phyloP scores from a whole-genome alignment of 306 rosid genomes.

The Fragaria vesca region DNA sequence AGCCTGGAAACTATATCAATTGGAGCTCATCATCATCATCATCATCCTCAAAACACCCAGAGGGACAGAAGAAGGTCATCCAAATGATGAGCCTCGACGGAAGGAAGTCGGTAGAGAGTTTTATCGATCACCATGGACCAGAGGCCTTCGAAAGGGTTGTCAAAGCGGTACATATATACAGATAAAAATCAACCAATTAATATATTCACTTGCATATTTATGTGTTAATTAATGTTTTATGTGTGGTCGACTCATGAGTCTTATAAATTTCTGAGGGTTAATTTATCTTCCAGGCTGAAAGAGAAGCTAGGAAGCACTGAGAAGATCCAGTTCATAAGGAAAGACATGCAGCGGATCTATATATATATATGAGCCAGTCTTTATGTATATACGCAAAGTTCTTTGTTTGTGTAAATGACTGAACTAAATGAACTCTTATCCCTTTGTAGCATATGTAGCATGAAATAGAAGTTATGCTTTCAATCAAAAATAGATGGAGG shows the following conservation, averaged over 20 bases:
- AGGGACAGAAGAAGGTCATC: conserved; percentile 56
- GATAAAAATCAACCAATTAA: too few relatives aligned
- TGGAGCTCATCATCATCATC: conserved; percentile 8
- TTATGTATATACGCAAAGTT: neutral
- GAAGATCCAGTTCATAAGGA: neutral
- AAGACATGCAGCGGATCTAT: neutral
- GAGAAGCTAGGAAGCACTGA: conserved; percentile 73
- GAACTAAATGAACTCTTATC: neutral
- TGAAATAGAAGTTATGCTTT: neutral
- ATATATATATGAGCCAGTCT: neutral
- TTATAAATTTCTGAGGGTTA: neutral
- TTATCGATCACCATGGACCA: conserved; percentile 57
- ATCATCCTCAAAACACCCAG: conserved; percentile 36
- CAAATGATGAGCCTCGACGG: conserved; percentile 87
- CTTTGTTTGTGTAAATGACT: neutral
- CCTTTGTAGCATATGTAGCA: neutral
- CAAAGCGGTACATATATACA: too few relatives aligned
- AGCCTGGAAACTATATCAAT: conserved; percentile 33
- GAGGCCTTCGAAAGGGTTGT: conserved; percentile 54
- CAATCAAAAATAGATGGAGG: neutral
- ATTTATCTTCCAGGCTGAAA: conserved; percentile 70
- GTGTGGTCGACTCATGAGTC: neutral
- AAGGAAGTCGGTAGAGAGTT: conserved; percentile 70
- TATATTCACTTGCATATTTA: too few relatives aligned
- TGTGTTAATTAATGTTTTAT: neutral